Base-by-base conservation (phyloP, 805 yeast species). In the Pichia thaimueangensis region DNA sequence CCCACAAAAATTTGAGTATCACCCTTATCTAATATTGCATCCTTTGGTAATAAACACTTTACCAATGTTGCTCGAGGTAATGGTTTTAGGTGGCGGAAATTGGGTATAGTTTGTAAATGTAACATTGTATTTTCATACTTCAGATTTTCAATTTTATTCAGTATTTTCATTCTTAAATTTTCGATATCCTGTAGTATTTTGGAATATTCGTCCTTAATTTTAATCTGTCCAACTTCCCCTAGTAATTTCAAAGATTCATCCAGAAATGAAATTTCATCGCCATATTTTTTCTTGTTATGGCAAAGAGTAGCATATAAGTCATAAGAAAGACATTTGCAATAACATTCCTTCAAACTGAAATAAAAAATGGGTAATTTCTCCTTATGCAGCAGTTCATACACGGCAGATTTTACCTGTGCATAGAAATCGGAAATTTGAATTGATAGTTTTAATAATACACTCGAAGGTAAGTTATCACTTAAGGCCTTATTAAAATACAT, bases 41-140 rank as follows among this genome's bases (percentile, higher is more conserved):
- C 63, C 31, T 62, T 48, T 0, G 76, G 63, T 7, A 53, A 30
- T 6, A 58, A 21, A 12, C 54, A 50, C 39, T 74, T 74, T 2
- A 82, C 86, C 70, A 83, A 76, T 5, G 73, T 58, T 0, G 78
- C 80, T 2, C 73, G 72, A 2, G 61, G 55, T 3, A 79, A 64
- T 0, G 65, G 52, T 0, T 74, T 65, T 2, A 78, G 50, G 2
- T 68, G 64, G 0, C 55, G 45, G 7, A 50, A 53, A 1, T 47
- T 51, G 0, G 95, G 94, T 0, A 86, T 78, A 2, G 67, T 63
- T 45, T 83, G 80, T 30, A 85, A 62, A 58, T 86, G 86, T 6
- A 89, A 79, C 51, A 87, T 66, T 54, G 87, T 89, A 56, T 88
- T 88, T 50, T 88, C 96, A 49, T 79, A 72, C 49, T 83, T 87